Base-by-base conservation (phyloP, 129 eudicot genomes). In the Artemisia tridentata region DNA sequence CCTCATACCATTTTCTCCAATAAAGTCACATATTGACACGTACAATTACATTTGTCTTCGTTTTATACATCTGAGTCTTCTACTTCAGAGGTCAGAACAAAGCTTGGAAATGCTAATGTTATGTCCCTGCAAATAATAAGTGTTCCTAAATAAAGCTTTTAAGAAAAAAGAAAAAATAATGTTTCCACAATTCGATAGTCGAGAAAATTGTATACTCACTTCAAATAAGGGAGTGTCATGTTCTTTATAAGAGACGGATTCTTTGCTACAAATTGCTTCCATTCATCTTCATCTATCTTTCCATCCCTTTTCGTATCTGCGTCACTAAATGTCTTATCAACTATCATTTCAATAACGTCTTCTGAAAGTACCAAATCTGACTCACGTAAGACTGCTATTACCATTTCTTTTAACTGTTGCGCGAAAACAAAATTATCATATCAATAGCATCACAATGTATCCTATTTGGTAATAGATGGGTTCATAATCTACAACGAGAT, bases 201-300 rank as follows among this genome's bases (percentile, higher is more conserved):
- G 67, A 56, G 48, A 57, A 67, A 67, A 67, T 49, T 3, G 8
- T 38, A 2, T 54, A 82, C 95, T 87, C 80, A 95, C 99, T 84
- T 95, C n/a, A 95, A 76, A 75, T 90, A 95, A n/a, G 96, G 99
- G 55, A 95, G 96, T 27, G 99, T 95, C 99, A 90, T 95, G 79
- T 95, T 95, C 87, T 95, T 95, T 19, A 95, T 79, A 45, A 95
- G 81, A 68, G 97, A 78, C 1, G 99, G 99, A 81, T 90, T 84
- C 49, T 82, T 85, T 64, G 81, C 72, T 72, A 90, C 99, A 52
- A 85, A 86, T 52, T 82, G 88, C 69, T 84, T 90, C 97, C 97
- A 95, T 73, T 95, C 99, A 7, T 90, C 99, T 29, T 53, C 75
- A 70, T 95, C 99, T 38, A 95, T 95, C 79, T 61, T 84, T 57